phyloP scores from a whole-genome alignment of 2,329 filamentous ascomycete genomes.

The Aphanocladium album region DNA sequence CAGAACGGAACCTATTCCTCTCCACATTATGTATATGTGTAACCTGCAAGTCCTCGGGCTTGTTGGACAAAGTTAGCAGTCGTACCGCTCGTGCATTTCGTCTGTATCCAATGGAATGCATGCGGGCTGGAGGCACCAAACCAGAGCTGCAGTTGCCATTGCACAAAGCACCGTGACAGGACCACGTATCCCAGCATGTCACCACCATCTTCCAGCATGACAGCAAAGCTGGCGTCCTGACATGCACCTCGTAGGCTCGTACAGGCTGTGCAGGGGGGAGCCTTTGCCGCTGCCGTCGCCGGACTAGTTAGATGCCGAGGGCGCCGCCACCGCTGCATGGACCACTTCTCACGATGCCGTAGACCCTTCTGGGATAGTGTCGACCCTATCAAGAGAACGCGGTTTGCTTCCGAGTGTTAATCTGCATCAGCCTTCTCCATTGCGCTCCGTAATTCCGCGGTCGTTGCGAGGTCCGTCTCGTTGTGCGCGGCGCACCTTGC shows the following conservation, averaged over 20 bases:
- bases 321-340: background rate
- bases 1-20: background rate
- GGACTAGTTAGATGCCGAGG: background rate
- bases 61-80: background rate
- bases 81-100: background rate
- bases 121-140: background rate
- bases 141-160: conserved; percentile 1
- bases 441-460: background rate
- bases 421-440: background rate
- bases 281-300: background rate
- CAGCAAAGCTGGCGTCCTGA: background rate
- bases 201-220: background rate
- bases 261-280: background rate
- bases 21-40: background rate
- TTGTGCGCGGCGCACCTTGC: background rate
- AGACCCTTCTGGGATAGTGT: background rate
- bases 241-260: background rate
- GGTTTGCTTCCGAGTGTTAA: background rate
- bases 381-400: background rate
- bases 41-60: background rate
- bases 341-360: background rate
- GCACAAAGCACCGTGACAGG: background rate
- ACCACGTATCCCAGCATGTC: background rate
- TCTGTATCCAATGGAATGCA: background rate
- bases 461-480: background rate